Evolutionary conservation across 2,329 filamentous ascomycete genomes (phyloP).

Genomic region (Stachybotrys chlorohalonatus): DNA sequence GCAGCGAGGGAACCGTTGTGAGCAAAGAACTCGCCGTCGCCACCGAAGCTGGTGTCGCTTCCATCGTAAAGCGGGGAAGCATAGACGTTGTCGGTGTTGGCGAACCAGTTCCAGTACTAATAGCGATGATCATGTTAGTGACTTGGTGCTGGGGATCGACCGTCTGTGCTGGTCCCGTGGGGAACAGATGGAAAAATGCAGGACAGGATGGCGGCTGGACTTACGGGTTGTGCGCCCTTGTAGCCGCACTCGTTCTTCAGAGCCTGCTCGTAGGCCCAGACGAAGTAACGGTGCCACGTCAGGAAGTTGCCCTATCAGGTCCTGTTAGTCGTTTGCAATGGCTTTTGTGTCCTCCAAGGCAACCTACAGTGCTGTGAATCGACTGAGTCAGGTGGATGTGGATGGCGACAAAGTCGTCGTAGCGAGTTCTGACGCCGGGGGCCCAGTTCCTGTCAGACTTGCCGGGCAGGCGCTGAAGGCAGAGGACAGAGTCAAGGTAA

Average conservation of each 20-base stretch:
- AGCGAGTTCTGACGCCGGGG: slow-evolving; percentile 17
- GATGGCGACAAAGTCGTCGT: slow-evolving; percentile 22
- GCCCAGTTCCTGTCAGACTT: slow-evolving; percentile 11
- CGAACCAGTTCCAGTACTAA: slow-evolving; percentile 44
- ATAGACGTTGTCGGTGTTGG: slow-evolving; percentile 32
- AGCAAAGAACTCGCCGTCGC: slow-evolving; percentile 28
- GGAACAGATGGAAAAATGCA: too few relatives aligned
- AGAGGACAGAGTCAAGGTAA: slow-evolving; percentile 16
- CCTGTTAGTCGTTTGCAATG: background rate
- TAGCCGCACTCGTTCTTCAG: slow-evolving; percentile 33
- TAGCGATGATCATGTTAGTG: background rate
- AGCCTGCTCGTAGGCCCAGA: slow-evolving; percentile 26
- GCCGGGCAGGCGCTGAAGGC: slow-evolving; percentile 12
- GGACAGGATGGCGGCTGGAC: background rate
- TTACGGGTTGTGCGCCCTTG: slow-evolving; percentile 20
- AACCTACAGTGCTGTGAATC: slow-evolving; percentile 14
- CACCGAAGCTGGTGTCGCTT: slow-evolving; percentile 37
- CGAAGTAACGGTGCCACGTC: slow-evolving; percentile 34
- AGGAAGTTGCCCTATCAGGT: slow-evolving; percentile 17
- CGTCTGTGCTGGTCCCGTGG: background rate
- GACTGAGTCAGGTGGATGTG: slow-evolving; percentile 17
- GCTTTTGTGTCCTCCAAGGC: background rate
- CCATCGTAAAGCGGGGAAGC: slow-evolving; percentile 47
- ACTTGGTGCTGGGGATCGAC: background rate
- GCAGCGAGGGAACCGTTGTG: slow-evolving; percentile 10